Conservation (phyloP, 2,329 filamentous ascomycete species). For the Aureobasidium sp. region DNA sequence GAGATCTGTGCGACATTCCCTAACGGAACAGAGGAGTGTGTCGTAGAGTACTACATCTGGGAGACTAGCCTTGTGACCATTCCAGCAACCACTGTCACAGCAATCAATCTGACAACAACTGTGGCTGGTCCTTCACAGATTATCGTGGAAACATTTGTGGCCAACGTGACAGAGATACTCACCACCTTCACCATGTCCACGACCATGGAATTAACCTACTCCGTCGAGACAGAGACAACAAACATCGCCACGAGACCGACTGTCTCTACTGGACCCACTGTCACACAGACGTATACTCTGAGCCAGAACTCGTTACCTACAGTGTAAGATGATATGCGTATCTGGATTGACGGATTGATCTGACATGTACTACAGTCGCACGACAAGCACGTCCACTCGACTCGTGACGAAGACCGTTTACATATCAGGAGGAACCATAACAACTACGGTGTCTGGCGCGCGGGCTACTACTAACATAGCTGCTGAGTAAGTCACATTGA, state of each 20-base stretch:
- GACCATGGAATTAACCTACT: conserved; percentile 32
- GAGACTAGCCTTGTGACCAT: conserved; percentile 33
- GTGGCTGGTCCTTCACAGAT: conserved; percentile 29
- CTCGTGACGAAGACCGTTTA: conserved; percentile 17
- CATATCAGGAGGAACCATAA: conserved; percentile 4
- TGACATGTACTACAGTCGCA: not conserved
- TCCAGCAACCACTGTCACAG: conserved; percentile 30
- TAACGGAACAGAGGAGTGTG: conserved; percentile 34
- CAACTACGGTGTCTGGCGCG: not conserved
- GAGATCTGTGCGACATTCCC: conserved; percentile 35
- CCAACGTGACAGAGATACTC: conserved; percentile 33
- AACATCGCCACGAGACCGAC: conserved; percentile 21
- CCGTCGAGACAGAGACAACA: conserved; percentile 31
- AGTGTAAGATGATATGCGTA: conserved; percentile 21
- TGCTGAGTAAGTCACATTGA: not conserved
- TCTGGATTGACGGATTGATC: no score
- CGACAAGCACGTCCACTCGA: conserved; percentile 16
- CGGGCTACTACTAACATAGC: not conserved
- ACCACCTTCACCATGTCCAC: conserved; percentile 36
- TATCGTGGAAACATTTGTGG: conserved; percentile 35
- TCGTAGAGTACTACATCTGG: conserved; percentile 38
- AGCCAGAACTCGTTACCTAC: conserved; percentile 19
- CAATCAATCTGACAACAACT: conserved; percentile 35
- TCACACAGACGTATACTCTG: conserved; percentile 26
- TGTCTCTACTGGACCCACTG: conserved; percentile 23